Conservation (phyloP, 2,329 filamentous ascomycete genomes). For the Pseudogymnoascus sp. region DNA sequence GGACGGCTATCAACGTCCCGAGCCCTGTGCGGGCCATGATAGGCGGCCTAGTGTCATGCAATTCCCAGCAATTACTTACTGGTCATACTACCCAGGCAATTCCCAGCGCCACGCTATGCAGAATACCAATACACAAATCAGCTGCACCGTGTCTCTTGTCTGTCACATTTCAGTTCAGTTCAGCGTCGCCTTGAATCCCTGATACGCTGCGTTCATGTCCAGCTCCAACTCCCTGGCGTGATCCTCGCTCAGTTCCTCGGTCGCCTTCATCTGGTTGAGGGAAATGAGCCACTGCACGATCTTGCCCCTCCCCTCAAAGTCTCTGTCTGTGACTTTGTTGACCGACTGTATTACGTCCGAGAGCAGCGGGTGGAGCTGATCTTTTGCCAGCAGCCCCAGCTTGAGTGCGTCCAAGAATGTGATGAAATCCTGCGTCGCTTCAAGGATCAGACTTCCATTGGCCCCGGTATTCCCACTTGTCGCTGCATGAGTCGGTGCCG, state of each 20-base stretch:
- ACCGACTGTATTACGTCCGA: conserved; percentile 95
- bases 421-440: conserved; percentile 96
- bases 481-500: conserved; percentile 38
- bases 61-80: neutral
- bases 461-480: conserved; percentile 33
- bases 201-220: conserved; percentile 89
- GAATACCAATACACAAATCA: neutral
- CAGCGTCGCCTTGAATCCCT: conserved; percentile 65
- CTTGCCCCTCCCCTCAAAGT: conserved; percentile 92
- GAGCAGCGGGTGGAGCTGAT: conserved; percentile 88
- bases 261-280: conserved; percentile 94
- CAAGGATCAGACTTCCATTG: conserved; percentile 62
- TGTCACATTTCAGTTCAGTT: conserved; percentile 16
- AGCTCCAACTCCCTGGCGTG: conserved; percentile 83
- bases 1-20: neutral
- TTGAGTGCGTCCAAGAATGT: conserved; percentile 93
- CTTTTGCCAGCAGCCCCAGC: conserved; percentile 85
- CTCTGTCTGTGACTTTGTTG: conserved; percentile 89
- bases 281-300: conserved; percentile 98
- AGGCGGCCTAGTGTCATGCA: neutral
- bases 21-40: conserved; percentile 2
- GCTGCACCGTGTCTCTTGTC: neutral
- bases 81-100: neutral
- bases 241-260: conserved; percentile 78
- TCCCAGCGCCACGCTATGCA: neutral